Percentiles rank a stretch among this genome's conserved stretches.
phyloP scores from a whole-genome alignment of 768 basidiomycete genomes.

The Naganishia vaughanmartiniae region DNA sequence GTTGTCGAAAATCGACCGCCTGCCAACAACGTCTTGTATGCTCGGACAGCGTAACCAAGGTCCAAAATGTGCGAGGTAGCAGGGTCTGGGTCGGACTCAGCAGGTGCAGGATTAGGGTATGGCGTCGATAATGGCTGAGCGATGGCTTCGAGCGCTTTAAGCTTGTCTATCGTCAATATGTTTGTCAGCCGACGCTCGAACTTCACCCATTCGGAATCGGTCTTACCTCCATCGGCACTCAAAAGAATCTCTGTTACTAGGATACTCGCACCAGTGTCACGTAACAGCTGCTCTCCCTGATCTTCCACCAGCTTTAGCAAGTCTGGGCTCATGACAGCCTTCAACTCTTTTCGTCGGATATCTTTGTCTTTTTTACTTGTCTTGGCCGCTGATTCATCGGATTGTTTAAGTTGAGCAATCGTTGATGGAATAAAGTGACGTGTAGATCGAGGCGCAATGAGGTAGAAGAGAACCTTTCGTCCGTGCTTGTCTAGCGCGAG shows the following conservation, averaged over 20 bases:
- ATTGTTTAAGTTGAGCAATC: slow-evolving; percentile 68
- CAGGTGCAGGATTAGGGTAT: slow-evolving; percentile 58
- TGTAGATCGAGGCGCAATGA: slow-evolving; percentile 74
- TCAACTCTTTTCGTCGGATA: slow-evolving; percentile 67
- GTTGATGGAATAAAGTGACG: slow-evolving; percentile 84
- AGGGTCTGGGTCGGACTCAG: slow-evolving; percentile 51
- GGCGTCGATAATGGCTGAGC: slow-evolving; percentile 59
- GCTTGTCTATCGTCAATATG: slow-evolving; percentile 62
- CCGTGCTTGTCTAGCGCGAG: slow-evolving; percentile 62
- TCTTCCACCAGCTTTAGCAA: slow-evolving; percentile 69
- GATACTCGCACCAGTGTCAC: slow-evolving; percentile 76
- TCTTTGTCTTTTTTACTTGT: slow-evolving; percentile 80
- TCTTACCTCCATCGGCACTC: slow-evolving; percentile 75
- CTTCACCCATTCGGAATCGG: no score
- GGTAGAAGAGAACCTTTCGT: slow-evolving; percentile 76
- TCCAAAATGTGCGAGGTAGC: slow-evolving; percentile 68
- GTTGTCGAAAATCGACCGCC: slow-evolving; percentile 80
- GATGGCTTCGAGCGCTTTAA: slow-evolving; percentile 62
- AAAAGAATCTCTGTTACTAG: slow-evolving; percentile 79
- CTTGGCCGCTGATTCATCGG: slow-evolving; percentile 63
- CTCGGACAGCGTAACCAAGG: slow-evolving; percentile 72
- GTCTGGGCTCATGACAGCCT: slow-evolving; percentile 68
- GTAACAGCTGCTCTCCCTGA: slow-evolving; percentile 62
- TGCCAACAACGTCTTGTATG: slow-evolving; percentile 85
- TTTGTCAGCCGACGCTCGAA: not conserved